Evolutionary conservation across 2,329 filamentous ascomycete species (phyloP), one percentile per base, ranked within the genome.

Genomic region (Fusarium scirpi): DNA sequence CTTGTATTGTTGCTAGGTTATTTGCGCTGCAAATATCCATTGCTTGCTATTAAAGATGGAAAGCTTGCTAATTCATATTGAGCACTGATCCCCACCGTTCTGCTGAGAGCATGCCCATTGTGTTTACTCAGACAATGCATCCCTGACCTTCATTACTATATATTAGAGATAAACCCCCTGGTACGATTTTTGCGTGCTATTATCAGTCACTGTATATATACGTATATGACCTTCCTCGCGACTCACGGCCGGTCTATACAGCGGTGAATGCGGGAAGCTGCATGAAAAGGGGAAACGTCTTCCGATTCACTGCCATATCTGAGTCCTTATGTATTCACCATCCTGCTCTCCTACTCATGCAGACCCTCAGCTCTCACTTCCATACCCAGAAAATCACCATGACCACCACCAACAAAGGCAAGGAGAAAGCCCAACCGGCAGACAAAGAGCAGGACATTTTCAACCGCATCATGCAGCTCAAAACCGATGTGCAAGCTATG

Each of bases 401-500:
- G 64, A 15, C 44, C 2, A 15, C 44, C 2, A 40, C 38, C 10
- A 34, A 41, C 25, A 24, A 68, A 24, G 25, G 15, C 34, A 58
- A 58, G 11, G 20, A 46, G 11, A 51, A 64, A 20, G 44, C 3
- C 24, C 25, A 38, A 10, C 13, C 18, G 7, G 18, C 6, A 16
- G 32, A 25, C 18, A 56, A 24, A 32, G 56, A 53, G 24, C 15
- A 25, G 8, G 29, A 44, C 2, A 25, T 47, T 12, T 41, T 24
- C n/a, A 24, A 54, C 15, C 29, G 32, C 1, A 27, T 65, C 16
- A 24, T 43, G 6, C 41, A 52, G 16, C 53, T 68, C 9, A n/a
- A 65, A 1, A 12, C 34, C 12, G 59, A 34, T 18, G 34, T 68
- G 11, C 29, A 59, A n/a, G 22, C 29, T 11, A 49, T 68, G 15